Base-by-base conservation (phyloP, 2,329 filamentous ascomycete genomes). In the Epichloe hybrida region DNA sequence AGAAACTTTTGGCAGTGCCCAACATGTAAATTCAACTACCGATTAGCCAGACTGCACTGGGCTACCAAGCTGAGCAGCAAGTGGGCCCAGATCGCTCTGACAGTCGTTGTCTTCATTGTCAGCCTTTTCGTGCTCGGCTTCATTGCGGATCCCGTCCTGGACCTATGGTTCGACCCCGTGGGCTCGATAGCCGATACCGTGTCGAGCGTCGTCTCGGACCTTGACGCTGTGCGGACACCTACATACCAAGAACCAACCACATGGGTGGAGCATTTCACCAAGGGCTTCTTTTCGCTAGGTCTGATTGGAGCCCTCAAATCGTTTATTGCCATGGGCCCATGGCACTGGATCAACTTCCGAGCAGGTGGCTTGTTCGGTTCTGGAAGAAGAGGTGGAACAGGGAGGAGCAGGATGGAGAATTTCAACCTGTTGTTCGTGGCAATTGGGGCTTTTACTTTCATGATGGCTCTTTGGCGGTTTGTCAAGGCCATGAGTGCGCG, bases 81-180 rank as follows among this genome's bases (percentile, higher is more conserved):
- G 57, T 65, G 77, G 50, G 73, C 84, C 4, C 85, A 94, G 61
- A 70, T 88, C 34, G 63, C 69, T 1, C 71, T 97, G 58, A 96
- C 91, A 0, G 57, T 87, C 2, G 47, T 74, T 20, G 84, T 95
- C 55, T 77, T 96, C 56, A 52, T 88, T 37, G 54, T 82, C 42
- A 76, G 83, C 48, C 75, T 95, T 27, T 97, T 95, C 61, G 34
- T 87, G 0, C 79, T 97, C 51, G 93, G 93, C 41, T 97, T 96
- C 61, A 69, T 97, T 57, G 91, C 90, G 53, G 90, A 97, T 66
- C 90, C 90, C 1, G 88, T 97, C 53, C 84, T 97, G 65, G 87
- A 89, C 59, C 70, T 95, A 31, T 95, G 91, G 72, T 69, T 91
- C 50, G 88, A 95, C 61, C 89, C 89, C 0, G 68, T 81, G 51